These are phyloP conservation scores for Fusarium poae DNA, from an alignment of 2,329 filamentous ascomycete genomes.

Conservation along the genomic window DNA sequence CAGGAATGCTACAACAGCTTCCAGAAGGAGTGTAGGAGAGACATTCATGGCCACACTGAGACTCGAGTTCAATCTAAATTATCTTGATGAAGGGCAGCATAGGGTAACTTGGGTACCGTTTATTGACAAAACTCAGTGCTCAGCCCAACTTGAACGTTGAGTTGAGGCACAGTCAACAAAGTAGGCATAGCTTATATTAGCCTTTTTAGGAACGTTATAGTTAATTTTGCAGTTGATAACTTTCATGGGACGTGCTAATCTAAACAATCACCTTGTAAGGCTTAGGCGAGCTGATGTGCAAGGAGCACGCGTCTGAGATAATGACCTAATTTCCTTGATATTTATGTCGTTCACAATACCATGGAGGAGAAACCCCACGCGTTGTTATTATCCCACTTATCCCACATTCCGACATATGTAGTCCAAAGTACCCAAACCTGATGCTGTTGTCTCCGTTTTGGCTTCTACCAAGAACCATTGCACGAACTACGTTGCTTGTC, in stretches of 20 bases:
- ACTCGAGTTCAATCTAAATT: slow-evolving; percentile 5
- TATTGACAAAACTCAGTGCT: slow-evolving; percentile 22
- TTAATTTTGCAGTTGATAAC: neutral
- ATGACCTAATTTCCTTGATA: slow-evolving; percentile 29
- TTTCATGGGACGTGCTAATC: slow-evolving; percentile 15
- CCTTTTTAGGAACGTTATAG: slow-evolving; percentile 10
- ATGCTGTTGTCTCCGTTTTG: neutral
- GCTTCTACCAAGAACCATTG: neutral
- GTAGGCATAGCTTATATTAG: slow-evolving; percentile 9
- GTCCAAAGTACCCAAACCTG: neutral
- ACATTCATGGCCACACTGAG: neutral
- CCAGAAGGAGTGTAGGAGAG: slow-evolving; percentile 30
- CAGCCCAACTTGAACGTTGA: slow-evolving; percentile 11
- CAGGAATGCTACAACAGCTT: slow-evolving; percentile 23
- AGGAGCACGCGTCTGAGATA: slow-evolving; percentile 19
- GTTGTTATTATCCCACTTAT: slow-evolving; percentile 28
- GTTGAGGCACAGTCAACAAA: slow-evolving; percentile 2
- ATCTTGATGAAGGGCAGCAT: neutral
- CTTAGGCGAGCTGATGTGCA: slow-evolving; percentile 27
- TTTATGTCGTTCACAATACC: slow-evolving; percentile 6
- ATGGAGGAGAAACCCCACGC: slow-evolving; percentile 9
- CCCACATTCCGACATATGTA: slow-evolving; percentile 9
- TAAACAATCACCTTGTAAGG: slow-evolving; percentile 27
- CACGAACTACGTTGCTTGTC: neutral
- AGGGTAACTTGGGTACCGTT: slow-evolving; percentile 7